These are phyloP conservation scores for Ascochyta pisi DNA, from an alignment of 2,329 filamentous ascomycete genomes.

Conservation along the genomic window DNA sequence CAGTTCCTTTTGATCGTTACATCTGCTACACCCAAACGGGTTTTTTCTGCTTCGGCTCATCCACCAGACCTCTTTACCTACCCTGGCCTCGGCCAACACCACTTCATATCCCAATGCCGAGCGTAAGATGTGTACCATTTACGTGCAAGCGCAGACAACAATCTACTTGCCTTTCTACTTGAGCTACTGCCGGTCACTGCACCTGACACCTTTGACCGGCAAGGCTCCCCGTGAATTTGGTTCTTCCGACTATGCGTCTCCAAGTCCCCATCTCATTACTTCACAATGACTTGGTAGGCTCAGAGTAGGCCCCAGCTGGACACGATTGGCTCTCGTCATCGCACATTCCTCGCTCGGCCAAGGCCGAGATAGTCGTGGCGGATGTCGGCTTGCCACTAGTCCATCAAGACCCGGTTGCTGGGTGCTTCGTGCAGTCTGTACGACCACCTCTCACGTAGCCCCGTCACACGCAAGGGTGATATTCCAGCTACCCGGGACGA, in stretches of 20 bases:
- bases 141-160: slow-evolving; percentile 1
- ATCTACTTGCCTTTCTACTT: neutral
- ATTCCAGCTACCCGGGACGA: slow-evolving; percentile 36
- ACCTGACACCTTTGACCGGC: neutral
- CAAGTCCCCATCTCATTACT: neutral
- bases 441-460: slow-evolving; percentile 29
- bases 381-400: slow-evolving; percentile 32
- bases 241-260: neutral
- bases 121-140: neutral
- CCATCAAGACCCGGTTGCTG: slow-evolving; percentile 40
- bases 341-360: slow-evolving; percentile 32
- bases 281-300: neutral
- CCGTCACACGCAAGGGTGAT: slow-evolving; percentile 38
- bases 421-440: slow-evolving; percentile 34
- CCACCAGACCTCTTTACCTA: neutral
- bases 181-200: neutral
- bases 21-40: slow-evolving; percentile 42
- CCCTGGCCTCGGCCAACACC: slow-evolving; percentile 10
- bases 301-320: neutral
- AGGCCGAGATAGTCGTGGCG: slow-evolving; percentile 31
- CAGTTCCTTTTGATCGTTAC: slow-evolving; percentile 43
- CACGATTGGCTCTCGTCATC: neutral
- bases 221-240: neutral
- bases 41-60: slow-evolving; percentile 31
- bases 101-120: slow-evolving; percentile 1